Base-by-base conservation (phyloP, 2,329 filamentous ascomycete species). In the Tothia fuscella region DNA sequence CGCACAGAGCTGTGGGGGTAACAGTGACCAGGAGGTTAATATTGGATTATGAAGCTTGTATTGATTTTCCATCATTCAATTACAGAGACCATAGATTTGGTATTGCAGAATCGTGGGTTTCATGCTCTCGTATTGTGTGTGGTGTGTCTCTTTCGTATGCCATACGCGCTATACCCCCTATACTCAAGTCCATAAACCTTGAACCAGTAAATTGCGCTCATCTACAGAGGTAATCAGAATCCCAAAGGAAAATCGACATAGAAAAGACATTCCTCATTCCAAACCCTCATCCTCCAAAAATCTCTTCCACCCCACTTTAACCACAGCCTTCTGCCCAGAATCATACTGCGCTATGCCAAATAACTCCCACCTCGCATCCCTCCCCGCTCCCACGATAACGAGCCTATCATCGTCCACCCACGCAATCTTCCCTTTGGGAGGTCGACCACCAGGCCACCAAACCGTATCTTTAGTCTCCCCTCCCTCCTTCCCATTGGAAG, bases 281-380 rank as follows among this genome's bases (percentile, higher is more conserved):
- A 43, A 17, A 14, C 41, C 41, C 13, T 43, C 41, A 19, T 45
- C 43, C 20, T 56, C 71, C 39, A 88, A 62, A 63, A 88, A 91
- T 51, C 78, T 71, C 60, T 85, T 89, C 86, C 86, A 93, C 2
- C 82, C 84, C 53, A 88, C 80, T 48, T 82, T 71, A 22, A 76
- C 63, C 47, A 82, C 75, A 39, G 25, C 42, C 33, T 78, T 70
- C 49, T 74, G 76, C 7, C 83, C 82, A 47, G 82, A 77, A 17
- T 79, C 72, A 12, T 72, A 73, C 42, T 80, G 71, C n/a, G 70
- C 70, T 39, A 93, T 66, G 16, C 79, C 67, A 52, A 93, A 94
- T 47, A 82, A 87, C 64, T 95, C 87, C 86, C 88, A 95, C 38
- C 82, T 71, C 13, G 82, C 82, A 56, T 91, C 83, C 46, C 73